These are phyloP conservation scores for Carallia pectinifolia DNA, from an alignment of 345 rosid genomes.

Conservation along the genomic window DNA sequence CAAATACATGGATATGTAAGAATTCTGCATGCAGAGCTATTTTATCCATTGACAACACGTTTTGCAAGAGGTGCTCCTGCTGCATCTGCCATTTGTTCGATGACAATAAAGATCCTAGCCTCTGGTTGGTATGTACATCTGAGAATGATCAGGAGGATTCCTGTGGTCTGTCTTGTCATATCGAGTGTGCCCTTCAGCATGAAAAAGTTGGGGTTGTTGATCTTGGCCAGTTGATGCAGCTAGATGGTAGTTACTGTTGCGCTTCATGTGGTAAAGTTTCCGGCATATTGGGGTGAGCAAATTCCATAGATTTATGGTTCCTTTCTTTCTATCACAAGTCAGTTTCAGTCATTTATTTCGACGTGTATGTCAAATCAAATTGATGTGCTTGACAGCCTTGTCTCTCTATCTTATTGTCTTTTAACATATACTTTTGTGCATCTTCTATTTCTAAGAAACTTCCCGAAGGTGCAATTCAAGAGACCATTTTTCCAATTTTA, in stretches of 20 bases:
- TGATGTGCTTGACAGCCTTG: constrained; percentile 10
- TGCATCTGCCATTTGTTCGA: constrained; percentile 88
- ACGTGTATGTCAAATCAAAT: not conserved
- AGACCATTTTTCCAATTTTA: not conserved
- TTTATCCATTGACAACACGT: constrained; percentile 59
- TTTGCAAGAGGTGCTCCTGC: constrained; percentile 97
- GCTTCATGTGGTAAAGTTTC: constrained; percentile 98
- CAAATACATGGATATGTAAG: constrained; percentile 66
- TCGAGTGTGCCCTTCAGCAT: constrained; percentile 83
- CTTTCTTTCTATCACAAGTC: not conserved
- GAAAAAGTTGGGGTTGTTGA: constrained; percentile 83
- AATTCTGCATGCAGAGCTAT: constrained; percentile 67
- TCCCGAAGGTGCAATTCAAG: not conserved
- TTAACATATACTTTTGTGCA: not conserved
- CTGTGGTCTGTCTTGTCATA: constrained; percentile 90
- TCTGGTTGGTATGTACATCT: constrained; percentile 71
- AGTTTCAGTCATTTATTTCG: not conserved
- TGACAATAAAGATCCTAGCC: constrained; percentile 84
- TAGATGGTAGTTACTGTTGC: constrained; percentile 88
- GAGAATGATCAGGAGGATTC: constrained; percentile 58
- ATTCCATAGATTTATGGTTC: constrained; percentile 9
- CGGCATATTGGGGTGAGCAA: constrained; percentile 77
- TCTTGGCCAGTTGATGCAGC: constrained; percentile 80
- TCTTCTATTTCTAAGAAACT: not conserved
- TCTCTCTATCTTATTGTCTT: not conserved